Evolutionary conservation across 176 grass and related monocot genomes (phyloP).

Genomic region (Ensete ventricosum): DNA sequence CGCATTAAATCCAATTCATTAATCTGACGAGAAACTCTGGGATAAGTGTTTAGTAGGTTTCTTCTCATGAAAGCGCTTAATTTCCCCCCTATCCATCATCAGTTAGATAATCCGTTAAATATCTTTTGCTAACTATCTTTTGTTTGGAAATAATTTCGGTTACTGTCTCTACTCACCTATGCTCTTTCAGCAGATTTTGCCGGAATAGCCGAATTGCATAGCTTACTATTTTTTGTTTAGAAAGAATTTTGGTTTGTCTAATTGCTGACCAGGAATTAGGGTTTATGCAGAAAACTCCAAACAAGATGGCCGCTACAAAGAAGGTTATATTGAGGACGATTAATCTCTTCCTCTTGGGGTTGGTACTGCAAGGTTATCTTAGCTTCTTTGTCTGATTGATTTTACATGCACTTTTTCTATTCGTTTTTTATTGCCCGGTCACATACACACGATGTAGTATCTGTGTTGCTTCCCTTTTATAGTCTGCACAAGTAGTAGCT

Average conservation of each 20-base stretch:
- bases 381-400: not conserved
- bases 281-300: conserved; percentile 61
- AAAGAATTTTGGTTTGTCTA: conserved; percentile 3
- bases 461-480: not conserved
- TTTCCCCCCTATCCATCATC: not conserved
- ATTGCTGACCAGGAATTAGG: conserved; percentile 24
- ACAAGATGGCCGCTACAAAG: conserved; percentile 55
- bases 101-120: not conserved
- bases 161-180: not conserved
- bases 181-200: too few relatives aligned
- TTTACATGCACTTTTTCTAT: not conserved
- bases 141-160: not conserved
- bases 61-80: not conserved
- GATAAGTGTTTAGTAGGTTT: not conserved
- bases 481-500: too few relatives aligned
- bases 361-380: conserved; percentile 71
- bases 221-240: not conserved
- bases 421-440: not conserved
- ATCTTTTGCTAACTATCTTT: not conserved
- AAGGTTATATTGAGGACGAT: conserved; percentile 62
- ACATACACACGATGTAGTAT: not conserved
- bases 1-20: not conserved
- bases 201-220: too few relatives aligned
- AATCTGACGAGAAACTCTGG: not conserved
- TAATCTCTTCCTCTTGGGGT: conserved; percentile 79